phyloP scores from a whole-genome alignment of 352 stramenopile genomes.

The Phytophthora litchii region DNA sequence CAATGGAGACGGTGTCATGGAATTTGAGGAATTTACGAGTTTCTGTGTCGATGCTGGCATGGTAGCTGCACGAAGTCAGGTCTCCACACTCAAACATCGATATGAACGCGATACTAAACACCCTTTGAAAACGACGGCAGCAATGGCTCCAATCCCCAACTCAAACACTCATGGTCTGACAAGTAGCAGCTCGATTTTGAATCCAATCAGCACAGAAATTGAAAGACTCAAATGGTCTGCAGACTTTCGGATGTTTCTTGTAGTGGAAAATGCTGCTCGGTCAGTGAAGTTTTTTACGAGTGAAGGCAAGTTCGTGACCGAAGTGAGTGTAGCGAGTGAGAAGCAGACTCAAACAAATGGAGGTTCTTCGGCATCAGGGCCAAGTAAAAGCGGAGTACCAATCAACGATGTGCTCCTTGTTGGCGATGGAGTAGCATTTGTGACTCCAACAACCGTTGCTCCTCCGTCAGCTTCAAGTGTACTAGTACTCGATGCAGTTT shows the following conservation, averaged over 20 bases:
- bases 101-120: slow-evolving; percentile 68
- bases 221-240: slow-evolving; percentile 80
- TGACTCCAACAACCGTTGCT: slow-evolving; percentile 14
- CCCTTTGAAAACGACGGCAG: slow-evolving; percentile 54
- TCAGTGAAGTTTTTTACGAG: slow-evolving; percentile 74
- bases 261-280: slow-evolving; percentile 67
- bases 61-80: slow-evolving; percentile 62
- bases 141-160: not conserved
- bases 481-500: slow-evolving; percentile 73
- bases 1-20: slow-evolving; percentile 85
- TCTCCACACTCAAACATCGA: slow-evolving; percentile 63
- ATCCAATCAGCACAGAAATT: slow-evolving; percentile 49
- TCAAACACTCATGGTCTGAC: not conserved
- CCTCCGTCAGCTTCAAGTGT: slow-evolving; percentile 33
- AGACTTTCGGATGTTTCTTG: slow-evolving; percentile 62
- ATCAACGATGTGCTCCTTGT: slow-evolving; percentile 28
- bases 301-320: slow-evolving; percentile 55
- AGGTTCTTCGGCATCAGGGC: not conserved
- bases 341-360: slow-evolving; percentile 25
- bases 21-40: slow-evolving; percentile 89
- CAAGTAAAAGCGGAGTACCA: not conserved
- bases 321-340: slow-evolving; percentile 38
- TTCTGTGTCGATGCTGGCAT: slow-evolving; percentile 89
- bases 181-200: slow-evolving; percentile 23
- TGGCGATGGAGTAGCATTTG: slow-evolving; percentile 27